These are phyloP conservation scores for Lasiosphaeria hispida DNA, from an alignment of 495 filamentous ascomycete genomes.

Conservation along the genomic window DNA sequence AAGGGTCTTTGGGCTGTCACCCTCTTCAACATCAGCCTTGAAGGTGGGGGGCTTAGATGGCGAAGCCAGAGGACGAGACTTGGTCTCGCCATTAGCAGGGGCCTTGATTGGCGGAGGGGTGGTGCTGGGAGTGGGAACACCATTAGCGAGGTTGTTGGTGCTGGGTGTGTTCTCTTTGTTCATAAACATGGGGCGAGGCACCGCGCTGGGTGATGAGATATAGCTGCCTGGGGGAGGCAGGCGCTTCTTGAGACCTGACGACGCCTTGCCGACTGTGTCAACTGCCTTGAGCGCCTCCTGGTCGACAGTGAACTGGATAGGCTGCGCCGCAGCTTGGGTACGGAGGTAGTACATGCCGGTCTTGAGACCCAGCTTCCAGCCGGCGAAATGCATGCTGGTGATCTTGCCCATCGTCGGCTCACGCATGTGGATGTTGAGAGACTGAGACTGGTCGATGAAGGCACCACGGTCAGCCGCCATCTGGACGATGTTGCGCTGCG, in stretches of 20 bases:
- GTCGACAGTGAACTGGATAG: slow-evolving; percentile 99
- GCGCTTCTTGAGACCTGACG: slow-evolving; percentile 65
- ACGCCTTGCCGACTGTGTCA: slow-evolving; percentile 72
- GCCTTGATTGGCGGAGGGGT: slow-evolving; percentile 54
- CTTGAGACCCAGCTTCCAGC: slow-evolving; percentile 98
- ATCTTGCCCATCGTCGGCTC: slow-evolving; percentile 99
- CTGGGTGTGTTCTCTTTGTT: slow-evolving; percentile 40
- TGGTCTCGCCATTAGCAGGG: slow-evolving; percentile 34
- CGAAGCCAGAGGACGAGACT: slow-evolving; percentile 41
- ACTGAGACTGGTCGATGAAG: slow-evolving; percentile 98
- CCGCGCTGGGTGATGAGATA: slow-evolving; percentile 42
- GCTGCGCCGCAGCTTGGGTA: slow-evolving; percentile 92
- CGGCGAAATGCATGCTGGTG: slow-evolving; percentile 98
- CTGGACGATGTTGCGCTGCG: slow-evolving; percentile 90
- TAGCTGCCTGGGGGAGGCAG: slow-evolving; percentile 54
- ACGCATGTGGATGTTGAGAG: slow-evolving; percentile 98
- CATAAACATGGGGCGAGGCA: slow-evolving; percentile 41
- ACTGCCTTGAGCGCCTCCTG: slow-evolving; percentile 89
- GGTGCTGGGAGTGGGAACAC: slow-evolving; percentile 59
- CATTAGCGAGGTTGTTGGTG: slow-evolving; percentile 42
- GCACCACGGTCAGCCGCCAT: slow-evolving; percentile 98
- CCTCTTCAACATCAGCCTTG: slow-evolving; percentile 67
- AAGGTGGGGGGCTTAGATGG: slow-evolving; percentile 54
- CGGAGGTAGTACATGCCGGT: slow-evolving; percentile 99
- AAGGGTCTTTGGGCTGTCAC: slow-evolving; percentile 71